Base-by-base conservation (phyloP, 192 early-diverging fungal species). In the Coemansia sp. region DNA sequence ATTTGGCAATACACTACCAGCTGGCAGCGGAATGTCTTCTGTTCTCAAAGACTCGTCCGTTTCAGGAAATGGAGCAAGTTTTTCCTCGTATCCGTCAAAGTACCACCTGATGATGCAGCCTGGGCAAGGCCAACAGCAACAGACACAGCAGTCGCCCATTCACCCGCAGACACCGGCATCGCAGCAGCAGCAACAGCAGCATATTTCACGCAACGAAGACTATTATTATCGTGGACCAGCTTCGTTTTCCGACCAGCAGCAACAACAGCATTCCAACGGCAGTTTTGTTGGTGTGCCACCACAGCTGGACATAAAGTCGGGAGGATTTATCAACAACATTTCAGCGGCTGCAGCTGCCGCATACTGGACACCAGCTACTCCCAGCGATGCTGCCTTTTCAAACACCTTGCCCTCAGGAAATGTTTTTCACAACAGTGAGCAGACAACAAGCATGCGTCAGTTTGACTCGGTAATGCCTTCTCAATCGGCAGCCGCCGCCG, bases 101-200 rank as follows among this genome's bases (percentile, higher is more conserved):
- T 77, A 77, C 57, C 74, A 70, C 35, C 16, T 70, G 46, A 77
- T 77, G 74, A 77, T 77, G 68, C 68, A 70, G 53, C 44, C 55
- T 0, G 74, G 73, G 0, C 72, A 76, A n/a, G 48, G 57, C 5
- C 70, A 61, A 31, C 53, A 50, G 30, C 57, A 59, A 35, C 49
- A 51, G 51, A 41, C 43, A 51, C 42, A 44, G 44, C 59, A 55
- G 53, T 60, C 57, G 44, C 23, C 45, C 9, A 49, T 53, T 13
- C 63, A 60, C 30, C 23, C 36, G 21, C 58, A 55, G 56, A 53
- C 63, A 13, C 50, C 26, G 4, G 44, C 60, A 19, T 47, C 56
- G 14, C 53, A 53, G 12, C 55, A 58, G 45, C 72, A 76, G 12
- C 55, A 58, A 37, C 72, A 76, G 15, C 72, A 77, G 52, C 10